Percentiles rank a stretch among this genome's conserved stretches.
Evolutionary conservation across 2,329 filamentous ascomycete genomes (phyloP).

Genomic region (Chaetomium globosum): DNA sequence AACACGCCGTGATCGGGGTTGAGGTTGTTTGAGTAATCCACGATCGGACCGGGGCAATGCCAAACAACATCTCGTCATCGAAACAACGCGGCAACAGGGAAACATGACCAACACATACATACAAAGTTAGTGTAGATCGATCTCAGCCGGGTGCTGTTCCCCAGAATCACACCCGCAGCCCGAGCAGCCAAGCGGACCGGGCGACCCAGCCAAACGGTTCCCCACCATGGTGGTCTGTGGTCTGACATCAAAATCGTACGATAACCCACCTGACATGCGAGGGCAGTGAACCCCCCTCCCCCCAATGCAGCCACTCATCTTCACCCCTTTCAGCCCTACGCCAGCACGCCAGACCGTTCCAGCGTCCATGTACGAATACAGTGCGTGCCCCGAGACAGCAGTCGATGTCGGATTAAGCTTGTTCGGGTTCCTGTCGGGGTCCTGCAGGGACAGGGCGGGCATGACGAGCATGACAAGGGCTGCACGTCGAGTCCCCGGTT

Average conservation of each 20-base stretch:
- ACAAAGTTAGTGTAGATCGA: slow-evolving; percentile 14
- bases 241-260: slow-evolving; percentile 39
- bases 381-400: slow-evolving; percentile 13
- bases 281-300: neutral
- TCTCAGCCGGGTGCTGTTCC: slow-evolving; percentile 12
- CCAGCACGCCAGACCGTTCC: neutral
- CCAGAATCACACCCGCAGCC: slow-evolving; percentile 9
- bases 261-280: slow-evolving; percentile 28
- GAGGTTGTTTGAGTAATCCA: neutral
- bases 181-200: slow-evolving; percentile 19
- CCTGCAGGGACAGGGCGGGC: neutral
- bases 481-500: neutral
- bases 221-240: slow-evolving; percentile 24
- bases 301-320: slow-evolving; percentile 20
- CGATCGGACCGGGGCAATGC: neutral
- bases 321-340: slow-evolving; percentile 27
- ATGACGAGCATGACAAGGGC: neutral
- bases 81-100: neutral
- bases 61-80: neutral
- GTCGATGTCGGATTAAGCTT: neutral
- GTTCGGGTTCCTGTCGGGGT: neutral
- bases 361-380: neutral
- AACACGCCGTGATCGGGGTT: too few relatives aligned
- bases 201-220: slow-evolving; percentile 22
- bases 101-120: neutral